These are phyloP conservation scores for Sisymbrium irio DNA, from an alignment of 345 rosid species.

Conservation along the genomic window DNA sequence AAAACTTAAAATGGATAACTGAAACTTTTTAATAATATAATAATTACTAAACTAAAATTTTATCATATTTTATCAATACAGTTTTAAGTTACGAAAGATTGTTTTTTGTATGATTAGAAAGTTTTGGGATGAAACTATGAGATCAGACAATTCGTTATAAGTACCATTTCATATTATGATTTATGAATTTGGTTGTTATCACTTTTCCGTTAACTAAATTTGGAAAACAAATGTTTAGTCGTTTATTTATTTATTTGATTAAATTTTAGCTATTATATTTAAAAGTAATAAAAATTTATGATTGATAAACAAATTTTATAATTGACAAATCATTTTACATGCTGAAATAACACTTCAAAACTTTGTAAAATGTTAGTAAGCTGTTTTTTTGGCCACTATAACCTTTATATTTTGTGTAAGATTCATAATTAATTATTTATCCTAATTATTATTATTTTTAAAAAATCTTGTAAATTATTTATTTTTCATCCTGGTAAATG, in stretches of 20 bases:
- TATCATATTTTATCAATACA: not conserved
- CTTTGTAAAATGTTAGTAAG: no score
- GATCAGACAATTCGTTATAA: not conserved
- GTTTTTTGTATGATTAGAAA: no score
- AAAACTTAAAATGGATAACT: not conserved
- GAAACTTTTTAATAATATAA: not conserved
- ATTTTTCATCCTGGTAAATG: not conserved
- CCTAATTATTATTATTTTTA: no score
- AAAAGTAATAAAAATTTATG: no score
- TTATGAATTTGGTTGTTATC: not conserved
- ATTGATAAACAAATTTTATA: no score
- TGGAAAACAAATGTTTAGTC: not conserved
- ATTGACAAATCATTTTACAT: no score
- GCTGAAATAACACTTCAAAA: no score
- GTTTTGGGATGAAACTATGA: not conserved
- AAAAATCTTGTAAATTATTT: not conserved
- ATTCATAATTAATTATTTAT: not conserved
- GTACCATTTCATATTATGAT: not conserved
- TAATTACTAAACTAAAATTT: not conserved
- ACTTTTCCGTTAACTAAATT: not conserved
- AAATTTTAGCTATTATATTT: no score
- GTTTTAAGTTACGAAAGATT: no score
- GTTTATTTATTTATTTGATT: no score
- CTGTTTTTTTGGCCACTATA: no score
- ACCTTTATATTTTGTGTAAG: not conserved